phyloP scores from a whole-genome alignment of 78 protist species.

The Speleostelium caveatum region DNA sequence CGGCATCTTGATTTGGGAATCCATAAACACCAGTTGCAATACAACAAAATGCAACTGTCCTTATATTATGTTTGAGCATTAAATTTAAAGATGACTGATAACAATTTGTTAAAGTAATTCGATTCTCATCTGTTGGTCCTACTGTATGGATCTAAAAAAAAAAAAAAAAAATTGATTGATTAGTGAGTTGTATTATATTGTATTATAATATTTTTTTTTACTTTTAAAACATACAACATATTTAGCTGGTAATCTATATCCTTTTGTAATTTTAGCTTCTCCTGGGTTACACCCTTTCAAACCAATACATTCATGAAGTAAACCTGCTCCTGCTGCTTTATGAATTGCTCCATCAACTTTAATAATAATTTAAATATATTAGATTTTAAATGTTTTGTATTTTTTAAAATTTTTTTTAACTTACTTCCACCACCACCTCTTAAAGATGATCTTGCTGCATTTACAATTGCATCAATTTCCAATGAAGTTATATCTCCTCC shows the following conservation, averaged over 20 bases:
- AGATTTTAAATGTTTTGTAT: background rate
- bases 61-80: slow-evolving; percentile 6
- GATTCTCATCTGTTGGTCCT: slow-evolving; percentile 84
- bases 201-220: no score
- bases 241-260: slow-evolving; percentile 81
- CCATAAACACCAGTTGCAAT: slow-evolving; percentile 90
- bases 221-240: slow-evolving; percentile 49
- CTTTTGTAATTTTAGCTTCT: slow-evolving; percentile 77
- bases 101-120: slow-evolving; percentile 52
- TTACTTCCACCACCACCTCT: slow-evolving; percentile 83
- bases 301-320: slow-evolving; percentile 67
- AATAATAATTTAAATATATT: background rate
- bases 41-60: slow-evolving; percentile 84
- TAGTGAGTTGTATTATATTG: background rate
- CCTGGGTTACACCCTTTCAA: slow-evolving; percentile 72
- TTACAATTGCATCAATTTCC: slow-evolving; percentile 80
- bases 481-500: slow-evolving; percentile 74
- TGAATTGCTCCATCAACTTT: slow-evolving; percentile 92
- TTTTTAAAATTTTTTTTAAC: no score
- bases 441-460: slow-evolving; percentile 75
- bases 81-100: slow-evolving; percentile 61
- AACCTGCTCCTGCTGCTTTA: slow-evolving; percentile 76
- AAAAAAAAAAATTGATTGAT: no score
- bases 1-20: slow-evolving; percentile 80
- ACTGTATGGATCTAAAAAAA: slow-evolving; percentile 84